These are phyloP conservation scores for Triticum aestivum DNA, from an alignment of 176 grass and related monocot genomes.

Conservation along the genomic window IWGSC_CS_RefSeq_v2.1 NC_057806.1:684491241-684491740, in stretches of 20 bases:
- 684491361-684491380: conserved; percentile 8
- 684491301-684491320: background rate
- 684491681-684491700: background rate
- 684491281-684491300: background rate
- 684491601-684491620: background rate
- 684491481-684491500: background rate
- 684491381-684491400: conserved; percentile 28
- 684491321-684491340: background rate
- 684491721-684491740: background rate
- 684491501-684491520: background rate
- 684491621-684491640: background rate
- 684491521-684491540: background rate
- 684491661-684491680: background rate
- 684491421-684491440: background rate
- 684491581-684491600: background rate
- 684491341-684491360: background rate
- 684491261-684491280: background rate
- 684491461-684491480: background rate
- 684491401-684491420: background rate
- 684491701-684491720: background rate
- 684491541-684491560: background rate
- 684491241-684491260: background rate
- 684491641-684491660: background rate
- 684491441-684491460: background rate
- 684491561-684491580: background rate